These are phyloP conservation scores for Kluyveromyces dobzhanskii DNA, from an alignment of 805 yeast species.

Conservation along the genomic window DNA sequence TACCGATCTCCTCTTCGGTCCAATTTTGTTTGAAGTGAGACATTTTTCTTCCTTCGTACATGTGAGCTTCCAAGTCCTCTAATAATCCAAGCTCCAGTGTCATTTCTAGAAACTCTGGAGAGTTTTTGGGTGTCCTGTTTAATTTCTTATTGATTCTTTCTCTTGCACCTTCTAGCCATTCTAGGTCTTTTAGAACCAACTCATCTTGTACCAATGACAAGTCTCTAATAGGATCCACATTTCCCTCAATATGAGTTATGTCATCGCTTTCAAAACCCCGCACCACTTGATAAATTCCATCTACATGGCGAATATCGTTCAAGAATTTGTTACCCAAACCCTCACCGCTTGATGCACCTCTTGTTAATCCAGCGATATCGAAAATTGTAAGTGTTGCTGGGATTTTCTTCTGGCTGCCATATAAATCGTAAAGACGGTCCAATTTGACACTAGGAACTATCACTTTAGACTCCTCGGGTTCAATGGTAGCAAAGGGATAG, in stretches of 20 bases:
- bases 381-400: slow-evolving; percentile 64
- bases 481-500: slow-evolving; percentile 79
- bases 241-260: slow-evolving; percentile 65
- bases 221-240: slow-evolving; percentile 69
- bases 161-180: slow-evolving; percentile 51
- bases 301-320: slow-evolving; percentile 70
- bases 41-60: slow-evolving; percentile 46
- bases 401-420: slow-evolving; percentile 52
- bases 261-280: slow-evolving; percentile 71
- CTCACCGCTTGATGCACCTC: slow-evolving; percentile 77
- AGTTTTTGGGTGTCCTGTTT: slow-evolving; percentile 33
- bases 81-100: slow-evolving; percentile 32
- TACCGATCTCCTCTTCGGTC: slow-evolving; percentile 55
- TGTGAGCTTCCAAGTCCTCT: slow-evolving; percentile 36
- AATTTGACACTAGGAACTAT: slow-evolving; percentile 61
- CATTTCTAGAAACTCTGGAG: slow-evolving; percentile 41
- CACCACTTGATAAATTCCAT: slow-evolving; percentile 73
- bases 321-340: slow-evolving; percentile 78
- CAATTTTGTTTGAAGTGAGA: slow-evolving; percentile 54
- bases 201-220: slow-evolving; percentile 69
- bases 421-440: slow-evolving; percentile 45
- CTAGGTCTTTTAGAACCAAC: slow-evolving; percentile 68
- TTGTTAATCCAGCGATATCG: slow-evolving; percentile 77
- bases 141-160: slow-evolving; percentile 40
- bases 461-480: slow-evolving; percentile 70